A percentile compares a stretch with the other conserved stretches of the same genome.
These are phyloP conservation scores for Hirschfeldia incana DNA, from an alignment of 345 rosid species.

Conservation along the genomic window DNA sequence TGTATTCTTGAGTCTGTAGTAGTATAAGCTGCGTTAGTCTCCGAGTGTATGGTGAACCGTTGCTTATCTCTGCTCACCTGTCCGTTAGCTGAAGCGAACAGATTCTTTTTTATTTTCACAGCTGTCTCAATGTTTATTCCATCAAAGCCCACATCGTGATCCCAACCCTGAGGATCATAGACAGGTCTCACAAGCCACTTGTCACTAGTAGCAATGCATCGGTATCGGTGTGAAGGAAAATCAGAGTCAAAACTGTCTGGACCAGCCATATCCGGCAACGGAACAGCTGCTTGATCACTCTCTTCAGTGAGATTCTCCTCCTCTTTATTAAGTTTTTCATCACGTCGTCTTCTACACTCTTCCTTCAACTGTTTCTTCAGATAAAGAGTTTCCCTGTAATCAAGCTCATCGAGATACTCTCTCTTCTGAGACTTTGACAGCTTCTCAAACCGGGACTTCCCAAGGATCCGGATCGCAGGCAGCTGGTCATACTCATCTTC, in stretches of 20 bases:
- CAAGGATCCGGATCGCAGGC: conserved; percentile 78
- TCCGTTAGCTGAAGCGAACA: conserved; percentile 59
- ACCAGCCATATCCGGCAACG: conserved; percentile 76
- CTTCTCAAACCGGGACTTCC: conserved; percentile 72
- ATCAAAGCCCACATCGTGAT: conserved; percentile 90
- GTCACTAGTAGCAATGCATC: conserved; percentile 56
- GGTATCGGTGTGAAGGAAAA: conserved; percentile 65
- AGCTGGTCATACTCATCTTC: conserved; percentile 87
- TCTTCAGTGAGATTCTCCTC: conserved; percentile 40
- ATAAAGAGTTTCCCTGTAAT: conserved; percentile 80
- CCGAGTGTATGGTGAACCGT: conserved; percentile 71
- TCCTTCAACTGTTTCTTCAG: conserved; percentile 85
- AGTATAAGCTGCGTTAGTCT: conserved; percentile 63
- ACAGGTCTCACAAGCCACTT: conserved; percentile 78
- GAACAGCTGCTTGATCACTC: conserved; percentile 53
- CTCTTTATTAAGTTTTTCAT: conserved; percentile 47
- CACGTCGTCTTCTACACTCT: conserved; percentile 51
- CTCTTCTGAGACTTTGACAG: conserved; percentile 68
- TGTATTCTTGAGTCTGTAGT: conserved; percentile 50
- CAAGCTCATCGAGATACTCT: conserved; percentile 86
- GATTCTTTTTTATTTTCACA: conserved; percentile 49
- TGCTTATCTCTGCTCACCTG: conserved; percentile 83
- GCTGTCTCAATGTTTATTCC: conserved; percentile 81
- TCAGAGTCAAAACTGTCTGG: conserved; percentile 82
- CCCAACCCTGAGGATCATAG: conserved; percentile 94